Conservation (phyloP, 371 early-diverging fungal species). For the Mucor velutinosus region DNA sequence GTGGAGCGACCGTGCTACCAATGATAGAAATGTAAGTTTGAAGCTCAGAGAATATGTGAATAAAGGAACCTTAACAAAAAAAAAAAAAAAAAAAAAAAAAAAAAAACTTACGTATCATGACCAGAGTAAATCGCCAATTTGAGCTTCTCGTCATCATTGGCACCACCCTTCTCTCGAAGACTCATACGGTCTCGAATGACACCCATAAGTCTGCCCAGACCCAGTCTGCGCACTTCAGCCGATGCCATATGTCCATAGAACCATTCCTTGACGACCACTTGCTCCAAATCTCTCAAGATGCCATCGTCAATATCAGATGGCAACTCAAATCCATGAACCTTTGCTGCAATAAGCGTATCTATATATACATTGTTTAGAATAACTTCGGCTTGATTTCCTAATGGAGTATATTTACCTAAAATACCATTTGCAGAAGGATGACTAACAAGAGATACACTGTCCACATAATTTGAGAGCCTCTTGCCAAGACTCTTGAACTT, state of each 20-base stretch:
- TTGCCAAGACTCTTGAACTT: conserved; percentile 30
- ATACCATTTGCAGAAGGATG: conserved; percentile 57
- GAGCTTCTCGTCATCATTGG: conserved; percentile 35
- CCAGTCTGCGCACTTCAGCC: conserved; percentile 47
- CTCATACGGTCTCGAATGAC: conserved; percentile 57
- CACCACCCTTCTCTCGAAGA: conserved; percentile 27
- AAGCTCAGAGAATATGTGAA: not conserved
- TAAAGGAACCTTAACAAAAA: not conserved
- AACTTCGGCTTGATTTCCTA: conserved; percentile 1
- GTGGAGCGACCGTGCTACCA: conserved; percentile 64
- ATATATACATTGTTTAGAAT: not conserved
- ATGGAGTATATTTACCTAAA: conserved; percentile 30
- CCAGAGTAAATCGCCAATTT: conserved; percentile 76
- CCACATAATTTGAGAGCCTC: conserved; percentile 35
- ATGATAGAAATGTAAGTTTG: not conserved
- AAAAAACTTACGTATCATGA: conserved; percentile 68
- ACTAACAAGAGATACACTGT: conserved; percentile 42
- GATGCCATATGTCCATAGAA: conserved; percentile 37
- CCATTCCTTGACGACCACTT: conserved; percentile 47
- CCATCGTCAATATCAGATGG: conserved; percentile 53
- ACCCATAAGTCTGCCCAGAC: conserved; percentile 56
- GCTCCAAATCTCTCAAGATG: conserved; percentile 34
- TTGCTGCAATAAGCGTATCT: conserved; percentile 50
- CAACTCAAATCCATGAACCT: conserved; percentile 49
- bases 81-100: not conserved